These are phyloP conservation scores for Scenedesmus sp. DNA, from an alignment of 163 green algal species.

Conservation along the genomic window DNA sequence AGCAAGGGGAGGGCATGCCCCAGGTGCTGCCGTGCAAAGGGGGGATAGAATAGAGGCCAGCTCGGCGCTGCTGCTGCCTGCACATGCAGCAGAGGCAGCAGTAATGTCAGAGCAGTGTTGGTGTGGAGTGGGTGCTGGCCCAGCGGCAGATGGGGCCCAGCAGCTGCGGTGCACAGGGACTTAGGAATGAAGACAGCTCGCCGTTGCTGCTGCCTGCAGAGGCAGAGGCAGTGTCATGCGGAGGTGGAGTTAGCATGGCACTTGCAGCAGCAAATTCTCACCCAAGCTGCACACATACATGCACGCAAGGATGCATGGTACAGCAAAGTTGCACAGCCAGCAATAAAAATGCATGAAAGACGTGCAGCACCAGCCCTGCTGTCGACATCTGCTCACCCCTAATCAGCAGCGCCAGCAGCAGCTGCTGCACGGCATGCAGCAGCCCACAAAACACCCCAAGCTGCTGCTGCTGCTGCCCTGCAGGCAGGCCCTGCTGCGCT, in stretches of 20 bases:
- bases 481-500: conserved; percentile 7
- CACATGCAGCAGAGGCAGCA: no score
- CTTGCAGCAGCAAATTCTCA: neutral
- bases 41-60: no score
- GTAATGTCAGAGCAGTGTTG: no score
- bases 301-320: no score
- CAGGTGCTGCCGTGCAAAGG: no score
- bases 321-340: no score
- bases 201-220: neutral
- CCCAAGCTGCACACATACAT: no score
- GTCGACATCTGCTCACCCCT: neutral
- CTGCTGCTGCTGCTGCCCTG: conserved; percentile 24
- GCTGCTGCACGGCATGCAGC: conserved; percentile 12
- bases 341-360: neutral
- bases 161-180: neutral
- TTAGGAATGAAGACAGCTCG: conserved; percentile 8
- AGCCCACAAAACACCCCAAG: conserved; percentile 12
- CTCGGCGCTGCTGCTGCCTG: no score
- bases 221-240: neutral
- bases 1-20: no score
- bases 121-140: neutral
- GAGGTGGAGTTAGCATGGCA: neutral
- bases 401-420: conserved; percentile 24
- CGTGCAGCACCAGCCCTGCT: neutral
- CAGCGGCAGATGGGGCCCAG: neutral